Evolutionary conservation across 768 basidiomycete species (phyloP), one percentile per base, ranked within the genome.

Genomic region (Lyophyllum atratum): DNA sequence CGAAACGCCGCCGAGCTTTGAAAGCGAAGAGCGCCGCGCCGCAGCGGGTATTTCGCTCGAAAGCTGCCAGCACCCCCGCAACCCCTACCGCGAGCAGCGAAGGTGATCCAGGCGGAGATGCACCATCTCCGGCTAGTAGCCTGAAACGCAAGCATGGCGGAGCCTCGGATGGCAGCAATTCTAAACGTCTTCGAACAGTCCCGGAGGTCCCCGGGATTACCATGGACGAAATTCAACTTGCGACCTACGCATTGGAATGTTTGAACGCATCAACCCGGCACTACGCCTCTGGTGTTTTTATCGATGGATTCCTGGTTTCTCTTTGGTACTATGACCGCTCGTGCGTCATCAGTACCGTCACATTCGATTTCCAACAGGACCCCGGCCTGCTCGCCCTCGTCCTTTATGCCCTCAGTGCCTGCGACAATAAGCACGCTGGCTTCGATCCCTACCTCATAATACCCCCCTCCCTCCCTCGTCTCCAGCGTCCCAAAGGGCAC

Each of bases 261-360:
- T 57, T n/a, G 55, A 52, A 39, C 12, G 46, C 56, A 1, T 54
- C 54, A 10, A 55, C 54, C 33, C 60, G 69, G 1, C 54, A 60
- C 42, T 69, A 60, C 39, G 43, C 50, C 0, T 56, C 66, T 10
- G 66, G 70, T 2, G 42, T 71, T 19, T 62, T 64, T 34, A 56
- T 72, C 14, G 55, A 66, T 19, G 25, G 58, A 24, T 59, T 48
- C 4, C 25, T 25, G 10, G 48, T 71, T 11, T 61, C 56, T 1
- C 48, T 72, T 6, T 69, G 66, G 66, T 72, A 71, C 52, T 67
- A 52, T 33, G 70, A 74, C 54, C 58, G 68, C 10, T 43, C 56
- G 8, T 66, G 66, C 7, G 52, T 64, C 10, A 48, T 66, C 19
- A 59, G 53, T 11, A 54, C 61, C 10, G 33, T 24, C 3, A 21